Evolutionary conservation across 148 eudicot genomes (phyloP).

Genomic region (Rheum nobile): DNA sequence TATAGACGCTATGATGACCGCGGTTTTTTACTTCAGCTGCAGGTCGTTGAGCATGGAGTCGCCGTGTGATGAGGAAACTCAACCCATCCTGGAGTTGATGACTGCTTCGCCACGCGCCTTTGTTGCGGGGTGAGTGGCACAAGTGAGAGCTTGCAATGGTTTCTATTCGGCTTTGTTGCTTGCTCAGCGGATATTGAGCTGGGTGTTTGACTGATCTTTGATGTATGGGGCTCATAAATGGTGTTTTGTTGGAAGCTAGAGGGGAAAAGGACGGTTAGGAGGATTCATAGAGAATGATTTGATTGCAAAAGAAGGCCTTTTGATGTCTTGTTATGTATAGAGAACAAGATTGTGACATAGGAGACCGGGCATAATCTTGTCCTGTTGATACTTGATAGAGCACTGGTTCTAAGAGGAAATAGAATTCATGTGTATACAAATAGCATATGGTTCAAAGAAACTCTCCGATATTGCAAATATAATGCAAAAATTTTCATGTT

Average conservation of each 20-base stretch:
- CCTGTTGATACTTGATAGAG: background rate
- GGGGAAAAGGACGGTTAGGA: background rate
- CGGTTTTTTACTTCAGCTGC: conserved; percentile 89
- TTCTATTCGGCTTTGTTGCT: too few species aligned
- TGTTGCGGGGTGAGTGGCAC: background rate
- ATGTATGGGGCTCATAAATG: background rate
- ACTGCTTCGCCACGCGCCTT: conserved; percentile 15
- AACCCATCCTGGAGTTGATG: conserved; percentile 56
- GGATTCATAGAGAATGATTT: background rate
- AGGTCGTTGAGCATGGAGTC: conserved; percentile 60
- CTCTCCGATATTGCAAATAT: background rate
- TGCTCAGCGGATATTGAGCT: too few species aligned
- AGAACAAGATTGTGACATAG: background rate
- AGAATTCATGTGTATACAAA: background rate
- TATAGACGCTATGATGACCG: conserved; percentile 79
- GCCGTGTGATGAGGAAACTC: conserved; percentile 35
- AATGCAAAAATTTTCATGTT: background rate
- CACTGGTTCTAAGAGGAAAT: background rate
- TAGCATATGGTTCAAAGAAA: background rate
- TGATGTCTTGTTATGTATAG: background rate
- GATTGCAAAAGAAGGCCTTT: background rate
- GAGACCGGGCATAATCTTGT: background rate
- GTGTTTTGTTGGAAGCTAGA: background rate
- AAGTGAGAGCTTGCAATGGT: too few species aligned
- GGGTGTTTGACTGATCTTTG: background rate